phyloP scores from a whole-genome alignment of 495 filamentous ascomycete species.

The Aspergillus cristatus region DNA sequence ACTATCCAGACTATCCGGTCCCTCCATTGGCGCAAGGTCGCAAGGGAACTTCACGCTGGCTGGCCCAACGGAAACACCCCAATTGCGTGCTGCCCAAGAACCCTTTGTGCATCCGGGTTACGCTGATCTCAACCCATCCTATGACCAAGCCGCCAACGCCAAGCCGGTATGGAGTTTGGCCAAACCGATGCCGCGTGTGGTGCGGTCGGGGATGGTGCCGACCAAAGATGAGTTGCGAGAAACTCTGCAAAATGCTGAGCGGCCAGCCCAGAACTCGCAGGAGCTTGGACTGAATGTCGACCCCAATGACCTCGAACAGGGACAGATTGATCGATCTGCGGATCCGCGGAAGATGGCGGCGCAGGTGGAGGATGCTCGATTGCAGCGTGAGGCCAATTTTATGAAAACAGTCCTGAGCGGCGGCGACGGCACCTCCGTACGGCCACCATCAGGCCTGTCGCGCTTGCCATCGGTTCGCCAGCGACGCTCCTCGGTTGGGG shows the following conservation, averaged over 20 bases:
- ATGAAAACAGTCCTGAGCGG: conserved; percentile 28
- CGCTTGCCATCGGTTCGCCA: conserved; percentile 17
- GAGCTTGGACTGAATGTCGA: conserved; percentile 26
- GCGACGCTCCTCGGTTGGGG: conserved; percentile 17
- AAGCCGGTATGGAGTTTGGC: conserved; percentile 43
- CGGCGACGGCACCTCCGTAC: conserved; percentile 14
- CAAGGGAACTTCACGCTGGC: conserved; percentile 30
- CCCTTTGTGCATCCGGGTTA: conserved; percentile 38
- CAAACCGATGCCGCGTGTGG: conserved; percentile 39
- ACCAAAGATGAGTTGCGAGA: conserved; percentile 29
- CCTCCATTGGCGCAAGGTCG: conserved; percentile 21
- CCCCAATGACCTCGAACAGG: conserved; percentile 30
- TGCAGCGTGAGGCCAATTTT: conserved; percentile 32
- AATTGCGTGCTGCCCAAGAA: conserved; percentile 26
- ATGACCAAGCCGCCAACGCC: conserved; percentile 28
- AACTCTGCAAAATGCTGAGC: conserved; percentile 17
- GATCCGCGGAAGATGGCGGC: conserved; percentile 34
- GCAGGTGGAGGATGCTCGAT: conserved; percentile 32
- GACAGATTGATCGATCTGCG: conserved; percentile 19
- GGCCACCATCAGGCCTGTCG: conserved; percentile 17
- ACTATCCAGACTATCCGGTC: conserved; percentile 24
- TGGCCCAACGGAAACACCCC: conserved; percentile 28
- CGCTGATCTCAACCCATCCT: conserved; percentile 34
- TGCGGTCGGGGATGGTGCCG: conserved; percentile 37
- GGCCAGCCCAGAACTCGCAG: conserved; percentile 28